Conservation (phyloP, 495 filamentous ascomycete genomes). For the Penicillium roqueforti region DNA sequence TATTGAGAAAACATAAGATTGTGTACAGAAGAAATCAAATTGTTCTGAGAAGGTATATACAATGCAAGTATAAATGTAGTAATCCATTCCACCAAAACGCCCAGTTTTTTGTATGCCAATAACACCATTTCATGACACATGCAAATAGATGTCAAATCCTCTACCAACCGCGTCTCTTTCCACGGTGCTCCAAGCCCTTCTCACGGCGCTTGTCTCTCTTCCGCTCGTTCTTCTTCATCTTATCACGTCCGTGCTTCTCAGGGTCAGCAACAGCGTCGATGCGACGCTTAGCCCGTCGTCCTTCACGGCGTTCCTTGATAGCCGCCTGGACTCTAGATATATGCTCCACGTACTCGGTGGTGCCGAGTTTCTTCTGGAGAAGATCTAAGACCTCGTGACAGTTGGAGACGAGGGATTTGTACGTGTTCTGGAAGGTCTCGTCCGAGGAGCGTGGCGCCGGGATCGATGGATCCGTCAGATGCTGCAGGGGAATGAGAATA, state of each 20-base stretch:
- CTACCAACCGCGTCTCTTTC: slow-evolving; percentile 65
- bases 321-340: slow-evolving; percentile 63
- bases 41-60: slow-evolving; percentile 15
- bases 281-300: slow-evolving; percentile 72
- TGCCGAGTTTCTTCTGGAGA: slow-evolving; percentile 82
- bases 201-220: slow-evolving; percentile 81
- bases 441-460: slow-evolving; percentile 62
- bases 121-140: slow-evolving; percentile 25
- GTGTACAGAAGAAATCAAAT: slow-evolving; percentile 19
- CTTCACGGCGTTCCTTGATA: slow-evolving; percentile 64
- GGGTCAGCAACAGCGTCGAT: slow-evolving; percentile 80
- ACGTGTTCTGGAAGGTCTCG: slow-evolving; percentile 58
- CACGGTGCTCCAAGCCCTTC: slow-evolving; percentile 63
- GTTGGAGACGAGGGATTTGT: slow-evolving; percentile 62
- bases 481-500: slow-evolving; percentile 75
- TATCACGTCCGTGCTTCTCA: slow-evolving; percentile 69
- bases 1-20: neutral
- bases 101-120: slow-evolving; percentile 27
- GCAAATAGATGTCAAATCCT: slow-evolving; percentile 4
- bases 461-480: slow-evolving; percentile 76
- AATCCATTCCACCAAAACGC: slow-evolving; percentile 21
- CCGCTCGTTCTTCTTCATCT: slow-evolving; percentile 79
- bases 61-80: neutral
- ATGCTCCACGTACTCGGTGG: slow-evolving; percentile 64
- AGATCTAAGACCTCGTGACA: slow-evolving; percentile 67